Evolutionary conservation across 2,329 filamentous ascomycete species (phyloP), one percentile per base, ranked within the genome.

Genomic region (Exophiala aquamarina): DNA sequence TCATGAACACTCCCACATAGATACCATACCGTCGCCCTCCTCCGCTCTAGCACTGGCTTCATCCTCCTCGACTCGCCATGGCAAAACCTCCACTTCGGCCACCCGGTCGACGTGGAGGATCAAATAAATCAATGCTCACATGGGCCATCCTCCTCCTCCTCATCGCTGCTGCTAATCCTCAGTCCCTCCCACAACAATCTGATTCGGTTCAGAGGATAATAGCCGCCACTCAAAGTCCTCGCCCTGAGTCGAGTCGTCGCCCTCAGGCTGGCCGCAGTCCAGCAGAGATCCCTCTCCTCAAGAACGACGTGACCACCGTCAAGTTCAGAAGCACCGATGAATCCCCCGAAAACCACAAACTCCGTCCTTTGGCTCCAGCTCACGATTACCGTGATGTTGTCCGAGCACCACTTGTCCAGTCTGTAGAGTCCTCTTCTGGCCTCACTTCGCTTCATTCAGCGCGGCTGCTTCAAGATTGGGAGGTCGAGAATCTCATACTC

Each of bases 401-500:
- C 79, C 82, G 89, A 95, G 91, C 90, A 89, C 88, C 87, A 82
- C 82, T 82, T 82, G 83, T 82, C 78, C 81, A 82, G 73, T 74
- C 76, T 67, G 81, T 79, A 72, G 79, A 77, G 66, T 70, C 72
- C 47, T 75, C 78, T 68, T 75, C 78, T 68, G 83, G 83, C 63
- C 77, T 87, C 70, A 81, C 86, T 76, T 84, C 87, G 87, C 87
- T 85, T 85, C 86, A 88, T 68, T 78, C 79, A 86, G 92, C 90
- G 91, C 91, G 92, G 83, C 94, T 86, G 79, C 79, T 97, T 81
- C 86, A 91, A 82, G 92, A 96, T 76, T 97, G 92, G 92, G 89
- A 96, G 87, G 91, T 96, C 75, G 92, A 97, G 88, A 91, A 97
- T 78, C 95, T 96, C 82, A 88, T 97, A 75, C 89, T 98, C 78